Evolutionary conservation across 2,329 filamentous ascomycete species (phyloP), one percentile per base, ranked within the genome.

Genomic region (Huntiella abstrusa): DNA sequence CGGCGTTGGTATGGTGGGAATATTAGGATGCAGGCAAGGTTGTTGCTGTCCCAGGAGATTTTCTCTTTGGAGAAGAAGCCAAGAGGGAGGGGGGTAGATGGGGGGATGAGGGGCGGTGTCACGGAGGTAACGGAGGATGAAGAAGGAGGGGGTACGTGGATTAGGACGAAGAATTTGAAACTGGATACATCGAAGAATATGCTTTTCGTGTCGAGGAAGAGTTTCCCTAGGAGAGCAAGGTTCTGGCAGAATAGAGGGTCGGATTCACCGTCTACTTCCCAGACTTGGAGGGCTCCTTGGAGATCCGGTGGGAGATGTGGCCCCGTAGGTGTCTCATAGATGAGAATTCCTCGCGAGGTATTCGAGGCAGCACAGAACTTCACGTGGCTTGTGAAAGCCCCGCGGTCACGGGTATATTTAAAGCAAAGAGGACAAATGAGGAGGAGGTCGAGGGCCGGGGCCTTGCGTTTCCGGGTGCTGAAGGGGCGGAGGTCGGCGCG

Each of bases 11-110:
- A 96, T 0, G 91, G 91, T 1, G 91, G 91, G 57, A 96, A 96
- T 12, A 96, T 74, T 5, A 96, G 69, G 54, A 98, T 98, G 59
- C 91, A 98, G 1, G 91, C 91, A 4, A 98, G 71, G 54, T 96
- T 98, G 62, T 98, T 96, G 56, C 88, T 87, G 57, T 98, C 91
- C 88, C 91, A 98, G 3, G 85, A 94, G 69, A 95, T 82, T 60
- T 96, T 96, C 62, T 98, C 91, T 59, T 98, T 96, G 52, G 83
- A 92, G 66, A 96, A 98, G 70, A 96, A 96, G n/a, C 91, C 91
- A 1, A 88, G 75, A 28, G 95, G 78, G 75, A 15, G 61, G 57
- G 36, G 60, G 58, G 41, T 50, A 7, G 47, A 33, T 37, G 41
- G 45, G 6, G 47, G 46, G 11, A 48, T 12, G 17, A 19, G 34